Conservation (phyloP, 495 filamentous ascomycete species). For the Hypoxylon fuscum region DNA sequence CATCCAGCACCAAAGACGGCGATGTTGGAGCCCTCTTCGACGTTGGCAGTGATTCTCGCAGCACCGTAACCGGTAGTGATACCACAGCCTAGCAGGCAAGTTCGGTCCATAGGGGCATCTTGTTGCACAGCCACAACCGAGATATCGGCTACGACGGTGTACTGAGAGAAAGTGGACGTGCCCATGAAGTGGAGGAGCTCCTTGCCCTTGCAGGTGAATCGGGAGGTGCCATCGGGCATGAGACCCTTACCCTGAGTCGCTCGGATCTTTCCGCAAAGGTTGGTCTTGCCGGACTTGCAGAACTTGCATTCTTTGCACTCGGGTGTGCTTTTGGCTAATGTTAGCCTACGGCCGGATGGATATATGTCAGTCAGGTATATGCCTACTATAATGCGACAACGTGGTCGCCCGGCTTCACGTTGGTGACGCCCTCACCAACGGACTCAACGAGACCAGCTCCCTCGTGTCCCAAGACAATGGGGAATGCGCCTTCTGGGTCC, state of each 20-base stretch:
- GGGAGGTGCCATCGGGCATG: slow-evolving; percentile 96
- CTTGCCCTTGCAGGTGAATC: slow-evolving; percentile 93
- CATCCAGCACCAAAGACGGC: slow-evolving; percentile 96
- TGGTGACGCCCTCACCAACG: slow-evolving; percentile 93
- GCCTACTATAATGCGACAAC: slow-evolving; percentile 94
- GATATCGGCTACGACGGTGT: slow-evolving; percentile 98
- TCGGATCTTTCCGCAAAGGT: slow-evolving; percentile 98
- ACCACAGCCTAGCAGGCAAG: slow-evolving; percentile 94
- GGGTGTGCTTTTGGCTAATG: slow-evolving; percentile 71
- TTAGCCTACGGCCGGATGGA: slow-evolving; percentile 10
- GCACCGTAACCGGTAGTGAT: slow-evolving; percentile 99
- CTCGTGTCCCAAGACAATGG: slow-evolving; percentile 94
- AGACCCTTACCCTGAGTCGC: slow-evolving; percentile 95
- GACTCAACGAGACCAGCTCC: slow-evolving; percentile 97
- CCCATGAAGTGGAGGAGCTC: slow-evolving; percentile 99
- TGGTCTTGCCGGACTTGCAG: slow-evolving; percentile 99
- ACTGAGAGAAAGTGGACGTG: slow-evolving; percentile 97
- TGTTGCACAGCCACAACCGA: slow-evolving; percentile 92
- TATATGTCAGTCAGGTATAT: slow-evolving; percentile 3
- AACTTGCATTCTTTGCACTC: slow-evolving; percentile 99
- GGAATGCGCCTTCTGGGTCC: slow-evolving; percentile 98
- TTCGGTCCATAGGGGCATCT: slow-evolving; percentile 93
- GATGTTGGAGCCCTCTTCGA: slow-evolving; percentile 89
- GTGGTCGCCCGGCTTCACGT: slow-evolving; percentile 89
- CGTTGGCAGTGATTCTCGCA: slow-evolving; percentile 87